Evolutionary conservation across 805 yeast genomes (phyloP), one percentile per base, ranked within the genome.

Genomic region (Diddensiella transvaalensis): DNA sequence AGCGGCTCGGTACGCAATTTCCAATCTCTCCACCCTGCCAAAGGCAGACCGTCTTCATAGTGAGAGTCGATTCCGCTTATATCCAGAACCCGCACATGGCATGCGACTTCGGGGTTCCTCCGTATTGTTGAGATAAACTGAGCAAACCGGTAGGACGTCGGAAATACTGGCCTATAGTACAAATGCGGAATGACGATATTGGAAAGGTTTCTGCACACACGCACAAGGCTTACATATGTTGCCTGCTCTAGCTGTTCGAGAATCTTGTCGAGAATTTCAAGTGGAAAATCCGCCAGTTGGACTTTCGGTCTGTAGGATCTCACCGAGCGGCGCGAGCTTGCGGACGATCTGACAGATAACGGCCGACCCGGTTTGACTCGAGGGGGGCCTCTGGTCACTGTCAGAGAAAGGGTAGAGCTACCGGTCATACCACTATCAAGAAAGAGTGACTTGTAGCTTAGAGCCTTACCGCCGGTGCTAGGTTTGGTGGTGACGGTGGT

Each of bases 1-100:
- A 85, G 63, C 1, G 91, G 87, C 64, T 84, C 89, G 44, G 76
- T 77, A 52, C 87, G 75, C 59, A 76, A 83, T 59, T 87, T 84
- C 95, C 96, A 88, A 63, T 88, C 96, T 61, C 96, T 75, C 96
- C 96, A 88, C 6, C 91, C 84, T 0, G 96, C 96, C 44, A 77
- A 66, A 1, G 82, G 76, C 15, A 21, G 22, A 37, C 65, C 63
- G 46, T 45, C 36, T 3, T 42, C 47, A 17, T 41, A 37, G 23
- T 18, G 26, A 4, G 37, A 42, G 13, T 37, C 10, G 61, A 76
- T 48, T 3, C 60, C 63, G 0, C 90, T 81, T 22, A 88, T 63
- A 60, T 88, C 87, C 38, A 88, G 60, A 0, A 57, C 50, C 54
- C 73, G 73, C 2, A 88, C 85, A 50, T 74, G 71, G 21, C 61